A percentile compares a stretch with the other conserved stretches of the same genome.
These are phyloP conservation scores for Ceratocystis variospora DNA, from an alignment of 2,329 filamentous ascomycete species.

Conservation along the genomic window DNA sequence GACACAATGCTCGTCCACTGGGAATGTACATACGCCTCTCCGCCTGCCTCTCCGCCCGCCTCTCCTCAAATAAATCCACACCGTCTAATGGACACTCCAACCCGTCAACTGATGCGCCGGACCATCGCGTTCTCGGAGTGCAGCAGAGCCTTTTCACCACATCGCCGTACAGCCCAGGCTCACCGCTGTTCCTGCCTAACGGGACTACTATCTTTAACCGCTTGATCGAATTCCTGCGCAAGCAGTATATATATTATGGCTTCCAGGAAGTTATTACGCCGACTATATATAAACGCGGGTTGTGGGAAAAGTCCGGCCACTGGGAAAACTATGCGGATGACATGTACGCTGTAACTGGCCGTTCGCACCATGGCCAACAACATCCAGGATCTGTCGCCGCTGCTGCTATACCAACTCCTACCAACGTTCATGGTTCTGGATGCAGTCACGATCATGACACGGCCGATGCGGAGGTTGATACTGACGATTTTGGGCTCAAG, in stretches of 20 bases:
- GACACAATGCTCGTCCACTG: not conserved
- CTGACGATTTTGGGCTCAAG: constrained; percentile 68
- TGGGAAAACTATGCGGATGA: constrained; percentile 83
- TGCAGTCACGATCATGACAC: constrained; percentile 24
- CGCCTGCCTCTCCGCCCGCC: not conserved
- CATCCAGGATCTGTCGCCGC: not conserved
- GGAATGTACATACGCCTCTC: not conserved
- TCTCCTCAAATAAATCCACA: not conserved
- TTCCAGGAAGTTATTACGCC: constrained; percentile 83
- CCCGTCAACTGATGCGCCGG: constrained; percentile 25
- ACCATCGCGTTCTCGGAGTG: constrained; percentile 47
- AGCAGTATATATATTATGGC: constrained; percentile 71
- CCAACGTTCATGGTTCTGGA: not conserved
- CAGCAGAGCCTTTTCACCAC: constrained; percentile 67
- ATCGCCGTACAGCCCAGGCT: constrained; percentile 69
- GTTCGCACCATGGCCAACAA: constrained; percentile 23
- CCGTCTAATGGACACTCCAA: not conserved
- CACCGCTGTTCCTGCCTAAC: constrained; percentile 70
- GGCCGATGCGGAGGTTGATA: constrained; percentile 33
- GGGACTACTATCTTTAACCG: constrained; percentile 75
- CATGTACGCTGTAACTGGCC: constrained; percentile 70
- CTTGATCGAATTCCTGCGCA: constrained; percentile 65
- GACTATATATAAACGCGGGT: constrained; percentile 75
- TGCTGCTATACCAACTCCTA: not conserved
- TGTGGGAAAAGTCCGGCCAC: constrained; percentile 78